Base-by-base conservation (phyloP, 805 yeast genomes). In the Kuraishia hungarica region DNA sequence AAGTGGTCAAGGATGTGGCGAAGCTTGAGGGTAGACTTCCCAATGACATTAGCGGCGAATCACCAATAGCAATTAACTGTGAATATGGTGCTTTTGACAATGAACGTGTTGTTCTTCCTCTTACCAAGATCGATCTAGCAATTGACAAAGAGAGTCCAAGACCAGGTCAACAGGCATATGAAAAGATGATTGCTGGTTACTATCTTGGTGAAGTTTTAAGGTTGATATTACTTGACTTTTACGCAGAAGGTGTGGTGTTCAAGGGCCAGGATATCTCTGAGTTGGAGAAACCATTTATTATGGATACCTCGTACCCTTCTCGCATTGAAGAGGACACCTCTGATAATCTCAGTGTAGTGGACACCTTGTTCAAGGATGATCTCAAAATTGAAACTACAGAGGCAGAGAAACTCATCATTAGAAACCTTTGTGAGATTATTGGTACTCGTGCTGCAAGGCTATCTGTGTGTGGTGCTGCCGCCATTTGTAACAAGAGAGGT, bases 71-170 rank as follows among this genome's bases (percentile, higher is more conserved):
- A 55, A 93, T 93, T 71, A 93, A 93, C 79, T 91, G 97, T 78
- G 99, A 93, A 76, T 93, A 93, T 75, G 98, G 99, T 66, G 93
- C 97, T 6, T 93, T 93, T 69, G 98, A 93, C 71, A 92, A 90
- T 68, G 97, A 90, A 72, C 96, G 87, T 66, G 57, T 62, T 10
- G 81, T 85, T 39, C 79, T 93, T 63, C 98, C 98, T 67, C 83
- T 97, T 75, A 92, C 96, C 61, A 86, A 85, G 70, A 93, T 83
- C 71, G 99, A 93, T 72, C 67, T 84, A 55, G 78, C 75, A 61
- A 86, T 93, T 61, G 98, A 93, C 71, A 76, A 72, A 28, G 86
- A 87, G 66, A 87, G 96, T 48, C 98, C 98, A 64, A 86, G 97
- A 75, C 97, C 97, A 53, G 91, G 93, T 60, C 96, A 93, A 76